Percentiles rank a stretch among this genome's conserved stretches.
Evolutionary conservation across 2,329 filamentous ascomycete genomes (phyloP).

Genomic region (Beauveria sp.): DNA sequence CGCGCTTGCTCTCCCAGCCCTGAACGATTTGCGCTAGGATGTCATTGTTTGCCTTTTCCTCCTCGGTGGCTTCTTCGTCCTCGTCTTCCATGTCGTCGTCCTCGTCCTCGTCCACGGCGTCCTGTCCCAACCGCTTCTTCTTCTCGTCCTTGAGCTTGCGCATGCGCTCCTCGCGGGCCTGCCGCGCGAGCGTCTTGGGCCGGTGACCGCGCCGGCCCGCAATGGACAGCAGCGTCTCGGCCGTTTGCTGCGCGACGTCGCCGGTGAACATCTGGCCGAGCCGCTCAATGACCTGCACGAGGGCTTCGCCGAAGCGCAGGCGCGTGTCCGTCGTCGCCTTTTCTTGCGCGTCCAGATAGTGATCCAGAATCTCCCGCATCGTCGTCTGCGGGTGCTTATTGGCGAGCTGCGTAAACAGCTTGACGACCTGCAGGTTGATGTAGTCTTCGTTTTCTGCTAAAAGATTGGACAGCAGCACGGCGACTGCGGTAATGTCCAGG

Average conservation of each 20-base stretch:
- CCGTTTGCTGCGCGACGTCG: slow-evolving; percentile 42
- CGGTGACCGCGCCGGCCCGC: slow-evolving; percentile 56
- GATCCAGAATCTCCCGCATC: slow-evolving; percentile 54
- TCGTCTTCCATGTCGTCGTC: slow-evolving; percentile 33
- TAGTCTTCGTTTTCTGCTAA: slow-evolving; percentile 63
- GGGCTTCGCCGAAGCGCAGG: slow-evolving; percentile 60
- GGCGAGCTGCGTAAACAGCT: slow-evolving; percentile 55
- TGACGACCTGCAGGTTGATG: slow-evolving; percentile 61
- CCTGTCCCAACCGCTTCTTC: slow-evolving; percentile 19
- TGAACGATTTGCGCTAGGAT: slow-evolving; percentile 51
- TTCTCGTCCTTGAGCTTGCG: slow-evolving; percentile 38
- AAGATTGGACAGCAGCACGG: slow-evolving; percentile 56
- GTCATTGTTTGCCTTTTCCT: slow-evolving; percentile 39
- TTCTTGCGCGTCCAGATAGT: slow-evolving; percentile 59
- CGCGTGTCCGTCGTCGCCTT: slow-evolving; percentile 52
- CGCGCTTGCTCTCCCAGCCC: slow-evolving; percentile 60
- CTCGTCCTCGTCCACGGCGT: slow-evolving; percentile 28
- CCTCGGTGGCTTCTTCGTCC: slow-evolving; percentile 37
- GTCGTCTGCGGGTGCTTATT: slow-evolving; percentile 55
- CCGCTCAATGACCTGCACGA: slow-evolving; percentile 56
- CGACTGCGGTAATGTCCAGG: slow-evolving; percentile 57
- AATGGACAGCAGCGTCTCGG: slow-evolving; percentile 53
- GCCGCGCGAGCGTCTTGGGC: slow-evolving; percentile 49
- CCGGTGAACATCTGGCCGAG: slow-evolving; percentile 49
- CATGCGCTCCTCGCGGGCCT: slow-evolving; percentile 42